Percentiles rank a stretch among this genome's conserved stretches.
Evolutionary conservation across 179 eudicot species (phyloP).

Genomic region (Beta macrorhiza): DNA sequence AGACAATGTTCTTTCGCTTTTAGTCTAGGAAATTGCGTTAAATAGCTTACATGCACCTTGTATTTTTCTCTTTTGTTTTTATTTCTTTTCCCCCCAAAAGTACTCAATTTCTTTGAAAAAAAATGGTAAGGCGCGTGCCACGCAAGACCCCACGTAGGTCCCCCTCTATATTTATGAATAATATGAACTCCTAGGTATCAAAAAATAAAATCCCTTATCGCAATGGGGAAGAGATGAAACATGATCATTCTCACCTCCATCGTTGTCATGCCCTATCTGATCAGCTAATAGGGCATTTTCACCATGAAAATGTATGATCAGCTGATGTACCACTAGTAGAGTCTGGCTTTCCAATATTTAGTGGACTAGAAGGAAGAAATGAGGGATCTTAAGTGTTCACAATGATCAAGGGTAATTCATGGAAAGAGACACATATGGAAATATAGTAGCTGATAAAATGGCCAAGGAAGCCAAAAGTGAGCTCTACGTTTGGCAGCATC

Average conservation of each 20-base stretch:
- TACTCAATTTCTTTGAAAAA: no score
- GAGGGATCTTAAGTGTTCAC: not conserved
- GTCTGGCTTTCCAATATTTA: not conserved
- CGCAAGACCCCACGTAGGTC: no score
- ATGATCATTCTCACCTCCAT: not conserved
- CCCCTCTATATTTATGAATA: no score
- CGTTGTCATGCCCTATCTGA: not conserved
- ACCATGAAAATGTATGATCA: no score
- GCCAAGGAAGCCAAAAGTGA: not conserved
- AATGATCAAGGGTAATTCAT: not conserved
- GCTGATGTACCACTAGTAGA: not conserved
- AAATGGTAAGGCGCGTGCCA: no score
- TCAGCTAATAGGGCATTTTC: no score
- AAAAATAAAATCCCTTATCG: not conserved
- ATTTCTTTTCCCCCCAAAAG: no score
- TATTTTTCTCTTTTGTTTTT: no score
- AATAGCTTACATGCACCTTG: no score
- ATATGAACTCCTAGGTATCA: not conserved
- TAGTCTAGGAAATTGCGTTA: no score
- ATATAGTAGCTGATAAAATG: not conserved
- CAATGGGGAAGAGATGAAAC: not conserved
- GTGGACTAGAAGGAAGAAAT: not conserved
- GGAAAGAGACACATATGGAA: not conserved
- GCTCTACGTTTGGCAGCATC: not conserved
- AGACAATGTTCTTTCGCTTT: no score